phyloP scores from a whole-genome alignment of 306 rosid species.

The Rosa lucieae region DNA sequence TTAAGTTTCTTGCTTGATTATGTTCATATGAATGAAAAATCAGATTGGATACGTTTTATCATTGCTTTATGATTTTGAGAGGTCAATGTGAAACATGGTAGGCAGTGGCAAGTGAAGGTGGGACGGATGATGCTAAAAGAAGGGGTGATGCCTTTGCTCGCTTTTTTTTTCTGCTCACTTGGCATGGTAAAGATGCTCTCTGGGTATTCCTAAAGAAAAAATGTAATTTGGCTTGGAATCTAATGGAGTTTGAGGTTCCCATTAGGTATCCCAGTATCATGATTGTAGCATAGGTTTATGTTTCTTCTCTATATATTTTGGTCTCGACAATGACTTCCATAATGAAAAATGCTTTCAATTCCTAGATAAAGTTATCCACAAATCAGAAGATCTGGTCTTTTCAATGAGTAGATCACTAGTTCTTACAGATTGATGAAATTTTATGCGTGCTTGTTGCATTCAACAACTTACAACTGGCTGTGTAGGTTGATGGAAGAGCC shows the following conservation, averaged over 20 bases:
- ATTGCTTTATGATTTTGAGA: slow-evolving; percentile 29
- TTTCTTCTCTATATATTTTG: background rate
- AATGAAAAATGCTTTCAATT: background rate
- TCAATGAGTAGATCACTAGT: background rate
- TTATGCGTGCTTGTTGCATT: slow-evolving; percentile 1
- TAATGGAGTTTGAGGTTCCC: background rate
- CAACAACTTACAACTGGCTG: slow-evolving; percentile 17
- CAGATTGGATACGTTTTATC: background rate
- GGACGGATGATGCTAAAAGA: slow-evolving; percentile 95
- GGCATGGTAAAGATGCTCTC: slow-evolving; percentile 55
- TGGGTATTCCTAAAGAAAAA: background rate
- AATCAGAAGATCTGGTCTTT: background rate
- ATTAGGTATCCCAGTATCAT: background rate
- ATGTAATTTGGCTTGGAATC: background rate
- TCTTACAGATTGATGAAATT: background rate
- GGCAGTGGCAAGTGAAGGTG: slow-evolving; percentile 99
- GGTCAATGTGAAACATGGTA: slow-evolving; percentile 36
- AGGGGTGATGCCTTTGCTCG: slow-evolving; percentile 95
- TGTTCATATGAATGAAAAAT: background rate
- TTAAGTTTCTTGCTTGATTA: background rate
- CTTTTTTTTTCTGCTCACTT: slow-evolving; percentile 97
- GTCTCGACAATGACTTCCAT: background rate
- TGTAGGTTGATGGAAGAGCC: slow-evolving; percentile 98
- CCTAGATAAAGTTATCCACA: background rate
- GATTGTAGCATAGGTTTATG: background rate